Evolutionary conservation across 108 stramenopile genomes (phyloP), one percentile per base, ranked within the genome.

Genomic region (Parmales sp.): DNA sequence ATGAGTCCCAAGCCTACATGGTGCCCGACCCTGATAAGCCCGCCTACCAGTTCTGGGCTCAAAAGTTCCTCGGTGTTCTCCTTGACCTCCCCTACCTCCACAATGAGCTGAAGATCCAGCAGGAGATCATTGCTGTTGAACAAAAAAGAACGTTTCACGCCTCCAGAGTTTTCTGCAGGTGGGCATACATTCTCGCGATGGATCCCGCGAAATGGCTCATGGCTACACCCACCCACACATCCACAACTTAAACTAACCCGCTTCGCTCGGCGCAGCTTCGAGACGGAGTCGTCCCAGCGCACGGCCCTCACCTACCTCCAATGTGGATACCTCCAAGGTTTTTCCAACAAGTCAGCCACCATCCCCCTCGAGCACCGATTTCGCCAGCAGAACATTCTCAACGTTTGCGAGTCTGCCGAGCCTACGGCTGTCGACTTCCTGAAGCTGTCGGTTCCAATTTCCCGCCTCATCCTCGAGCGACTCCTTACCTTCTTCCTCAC

Each of bases 261-360:
- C n/a, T n/a, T n/a, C n/a, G n/a, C n/a, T n/a, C n/a, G n/a, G n/a
- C n/a, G n/a, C 18, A 91, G 86, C 2, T 91, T 91, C 70, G 88
- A 88, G 72, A 86, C 85, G 1, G 90, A 91, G 68, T 77, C 75
- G 25, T 86, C 84, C 8, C 90, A 91, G 70, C 41, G 90, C 5
- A 72, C 71, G 2, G 86, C 84, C 2, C 67, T 91, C 18, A 65
- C 65, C 11, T 81, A 79, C 37, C 43, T 91, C 49, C 69, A 76
- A 16, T 71, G 73, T 4, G 81, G 86, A 7, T 49, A 67, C 20
- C 67, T 86, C 8, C 80, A 84, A 34, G 26, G 78, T 18, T 29
- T 51, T 37, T 51, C 60, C 25, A 82, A 88, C 69, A 77, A 54
- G 1, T 65, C 77, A 0, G 45, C 67, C 36, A 72, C 63, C 2